Evolutionary conservation across 257 asterid species (phyloP).

Genomic region (Catharanthus roseus): DNA sequence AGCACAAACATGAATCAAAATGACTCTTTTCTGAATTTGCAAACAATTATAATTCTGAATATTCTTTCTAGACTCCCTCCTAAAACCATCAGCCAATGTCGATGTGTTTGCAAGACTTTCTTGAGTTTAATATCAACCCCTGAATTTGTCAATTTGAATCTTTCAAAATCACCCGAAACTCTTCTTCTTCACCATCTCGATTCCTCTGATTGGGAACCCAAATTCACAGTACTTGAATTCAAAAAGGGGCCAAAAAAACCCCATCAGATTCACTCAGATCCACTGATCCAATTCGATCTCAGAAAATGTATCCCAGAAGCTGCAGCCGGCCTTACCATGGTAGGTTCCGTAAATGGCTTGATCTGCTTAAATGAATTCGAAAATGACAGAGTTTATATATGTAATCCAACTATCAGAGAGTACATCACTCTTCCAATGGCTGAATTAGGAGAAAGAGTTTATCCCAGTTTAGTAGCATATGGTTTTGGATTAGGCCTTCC

Average conservation of each 20-base stretch:
- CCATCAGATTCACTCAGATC: constrained; percentile 10
- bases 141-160: constrained; percentile 28
- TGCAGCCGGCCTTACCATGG: background rate
- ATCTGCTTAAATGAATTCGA: constrained; percentile 21
- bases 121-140: constrained; percentile 26
- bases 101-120: constrained; percentile 36
- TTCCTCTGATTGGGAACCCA: background rate
- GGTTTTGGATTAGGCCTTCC: constrained; percentile 28
- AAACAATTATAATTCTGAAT: constrained; percentile 27
- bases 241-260: constrained; percentile 13
- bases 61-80: constrained; percentile 39
- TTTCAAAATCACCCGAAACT: constrained; percentile 23
- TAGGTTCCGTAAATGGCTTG: constrained; percentile 39
- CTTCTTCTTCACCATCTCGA: constrained; percentile 31
- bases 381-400: constrained; percentile 26
- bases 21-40: constrained; percentile 20
- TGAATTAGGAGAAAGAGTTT: constrained; percentile 7
- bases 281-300: constrained; percentile 17
- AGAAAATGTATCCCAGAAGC: background rate
- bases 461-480: constrained; percentile 23
- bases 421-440: constrained; percentile 24
- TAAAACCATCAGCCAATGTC: constrained; percentile 19
- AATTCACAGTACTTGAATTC: constrained; percentile 23
- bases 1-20: background rate
- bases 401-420: constrained; percentile 45